Evolutionary conservation across 768 basidiomycete species (phyloP).

Genomic region (Serpula lacrymans): DNA sequence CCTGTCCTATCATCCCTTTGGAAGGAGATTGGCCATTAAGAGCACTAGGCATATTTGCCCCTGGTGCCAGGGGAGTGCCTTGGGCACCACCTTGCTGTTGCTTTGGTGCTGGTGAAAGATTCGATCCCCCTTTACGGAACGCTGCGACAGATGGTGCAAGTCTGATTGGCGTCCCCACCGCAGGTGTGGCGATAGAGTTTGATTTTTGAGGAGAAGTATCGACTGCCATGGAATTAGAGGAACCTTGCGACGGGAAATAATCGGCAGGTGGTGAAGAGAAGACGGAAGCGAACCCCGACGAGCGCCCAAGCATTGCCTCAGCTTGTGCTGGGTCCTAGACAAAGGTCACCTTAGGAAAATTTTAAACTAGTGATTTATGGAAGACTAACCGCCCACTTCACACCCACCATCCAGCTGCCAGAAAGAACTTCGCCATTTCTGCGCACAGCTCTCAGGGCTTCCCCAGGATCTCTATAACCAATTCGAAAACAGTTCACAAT

Average conservation of each 20-base stretch:
- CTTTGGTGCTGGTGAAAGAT: constrained; percentile 13
- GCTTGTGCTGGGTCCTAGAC: constrained; percentile 59
- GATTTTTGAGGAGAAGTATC: constrained; percentile 35
- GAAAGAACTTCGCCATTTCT: constrained; percentile 79
- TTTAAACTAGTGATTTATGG: not conserved
- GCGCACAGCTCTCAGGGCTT: constrained; percentile 74
- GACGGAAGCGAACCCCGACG: constrained; percentile 14
- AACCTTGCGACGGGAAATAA: constrained; percentile 21
- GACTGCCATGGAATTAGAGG: constrained; percentile 44
- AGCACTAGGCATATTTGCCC: constrained; percentile 13
- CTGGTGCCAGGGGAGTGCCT: constrained; percentile 7
- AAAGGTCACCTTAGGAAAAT: not conserved
- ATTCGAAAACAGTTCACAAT: constrained; percentile 81
- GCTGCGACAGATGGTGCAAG: constrained; percentile 72
- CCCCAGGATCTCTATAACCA: constrained; percentile 65
- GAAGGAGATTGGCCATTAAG: constrained; percentile 31
- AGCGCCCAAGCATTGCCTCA: constrained; percentile 45
- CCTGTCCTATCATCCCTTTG: constrained; percentile 67
- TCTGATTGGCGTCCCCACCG: constrained; percentile 66
- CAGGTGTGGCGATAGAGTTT: constrained; percentile 11
- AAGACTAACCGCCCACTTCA: constrained; percentile 75
- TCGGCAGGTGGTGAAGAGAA: constrained; percentile 8
- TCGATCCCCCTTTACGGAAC: constrained; percentile 50
- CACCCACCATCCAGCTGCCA: constrained; percentile 81
- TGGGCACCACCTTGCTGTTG: constrained; percentile 21